These are phyloP conservation scores for Nematodospora anomalae DNA, from an alignment of 1,139 yeast genomes.

Conservation along the genomic window DNA sequence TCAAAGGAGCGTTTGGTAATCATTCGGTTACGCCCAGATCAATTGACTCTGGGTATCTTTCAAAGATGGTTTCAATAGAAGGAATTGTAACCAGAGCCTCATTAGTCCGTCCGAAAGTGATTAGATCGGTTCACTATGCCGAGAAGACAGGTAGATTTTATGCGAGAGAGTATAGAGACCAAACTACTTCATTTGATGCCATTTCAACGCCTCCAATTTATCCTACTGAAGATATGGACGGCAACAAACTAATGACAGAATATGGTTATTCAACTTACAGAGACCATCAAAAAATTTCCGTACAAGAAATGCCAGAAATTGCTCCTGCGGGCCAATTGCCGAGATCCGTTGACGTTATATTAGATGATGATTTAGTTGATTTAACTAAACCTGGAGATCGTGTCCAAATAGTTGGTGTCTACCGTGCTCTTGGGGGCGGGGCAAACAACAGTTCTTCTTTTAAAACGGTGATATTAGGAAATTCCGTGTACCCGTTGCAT, in stretches of 20 bases:
- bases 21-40: conserved; percentile 89
- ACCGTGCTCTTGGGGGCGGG: conserved; percentile 87
- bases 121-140: conserved; percentile 91
- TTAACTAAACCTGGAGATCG: conserved; percentile 94
- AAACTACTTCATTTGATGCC: conserved; percentile 88
- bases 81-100: conserved; percentile 96
- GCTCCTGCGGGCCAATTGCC: conserved; percentile 99
- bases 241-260: conserved; percentile 84
- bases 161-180: conserved; percentile 90
- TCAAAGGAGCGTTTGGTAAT: conserved; percentile 90
- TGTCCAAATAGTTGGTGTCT: conserved; percentile 91
- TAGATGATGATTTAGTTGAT: conserved; percentile 95
- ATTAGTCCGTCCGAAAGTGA: conserved; percentile 86
- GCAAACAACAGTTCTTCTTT: conserved; percentile 66
- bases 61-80: conserved; percentile 83
- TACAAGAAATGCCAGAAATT: conserved; percentile 97
- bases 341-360: conserved; percentile 81
- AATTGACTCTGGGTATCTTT: conserved; percentile 71
- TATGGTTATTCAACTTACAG: conserved; percentile 91
- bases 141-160: conserved; percentile 82
- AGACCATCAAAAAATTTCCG: conserved; percentile 90
- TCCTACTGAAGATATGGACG: conserved; percentile 92
- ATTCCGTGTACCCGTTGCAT: conserved; percentile 85
- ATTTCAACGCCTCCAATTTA: conserved; percentile 82
- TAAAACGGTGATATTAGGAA: conserved; percentile 78